Percentiles rank a stretch among this genome's conserved stretches.
Conservation (phyloP, 805 yeast genomes). For the Alloascoidea africana region DNA sequence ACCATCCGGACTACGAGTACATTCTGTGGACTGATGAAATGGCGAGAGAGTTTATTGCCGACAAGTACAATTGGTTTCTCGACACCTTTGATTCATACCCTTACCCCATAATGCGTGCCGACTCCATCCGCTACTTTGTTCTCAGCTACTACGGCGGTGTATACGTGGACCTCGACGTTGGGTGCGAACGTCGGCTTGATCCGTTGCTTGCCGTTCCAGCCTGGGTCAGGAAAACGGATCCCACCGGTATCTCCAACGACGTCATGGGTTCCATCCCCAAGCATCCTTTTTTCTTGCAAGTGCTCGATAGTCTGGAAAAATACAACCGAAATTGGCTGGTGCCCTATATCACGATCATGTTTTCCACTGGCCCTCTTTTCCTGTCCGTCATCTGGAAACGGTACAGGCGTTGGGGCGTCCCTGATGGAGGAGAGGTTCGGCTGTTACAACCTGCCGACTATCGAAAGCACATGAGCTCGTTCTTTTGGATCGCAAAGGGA, state of each 20-base stretch:
- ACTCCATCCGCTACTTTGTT: conserved; percentile 66
- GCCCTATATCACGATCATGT: conserved; percentile 73
- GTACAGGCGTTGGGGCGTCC: conserved; percentile 58
- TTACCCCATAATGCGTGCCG: conserved; percentile 68
- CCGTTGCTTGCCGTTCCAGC: conserved; percentile 63
- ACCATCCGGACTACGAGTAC: conserved; percentile 72
- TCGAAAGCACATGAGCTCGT: conserved; percentile 38
- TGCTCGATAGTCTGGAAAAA: conserved; percentile 37
- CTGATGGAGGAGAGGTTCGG: conserved; percentile 51
- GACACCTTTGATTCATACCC: conserved; percentile 51
- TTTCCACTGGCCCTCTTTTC: conserved; percentile 70
- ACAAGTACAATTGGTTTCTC: conserved; percentile 67
- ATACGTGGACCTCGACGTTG: conserved; percentile 71
- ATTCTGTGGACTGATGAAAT: conserved; percentile 72
- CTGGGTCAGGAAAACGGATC: conserved; percentile 63
- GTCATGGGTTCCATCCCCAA: conserved; percentile 72
- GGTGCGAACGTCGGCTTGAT: conserved; percentile 57
- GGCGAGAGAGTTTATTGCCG: conserved; percentile 54
- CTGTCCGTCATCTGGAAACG: conserved; percentile 67
- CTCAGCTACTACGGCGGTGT: conserved; percentile 65
- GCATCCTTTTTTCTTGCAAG: conserved; percentile 63
- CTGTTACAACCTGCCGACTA: conserved; percentile 52
- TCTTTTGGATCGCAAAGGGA: conserved; percentile 59
- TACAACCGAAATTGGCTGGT: conserved; percentile 53
- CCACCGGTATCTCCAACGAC: conserved; percentile 73